Base-by-base conservation (phyloP, 305 asterid genomes). In the Rubia tinctorum region DNA sequence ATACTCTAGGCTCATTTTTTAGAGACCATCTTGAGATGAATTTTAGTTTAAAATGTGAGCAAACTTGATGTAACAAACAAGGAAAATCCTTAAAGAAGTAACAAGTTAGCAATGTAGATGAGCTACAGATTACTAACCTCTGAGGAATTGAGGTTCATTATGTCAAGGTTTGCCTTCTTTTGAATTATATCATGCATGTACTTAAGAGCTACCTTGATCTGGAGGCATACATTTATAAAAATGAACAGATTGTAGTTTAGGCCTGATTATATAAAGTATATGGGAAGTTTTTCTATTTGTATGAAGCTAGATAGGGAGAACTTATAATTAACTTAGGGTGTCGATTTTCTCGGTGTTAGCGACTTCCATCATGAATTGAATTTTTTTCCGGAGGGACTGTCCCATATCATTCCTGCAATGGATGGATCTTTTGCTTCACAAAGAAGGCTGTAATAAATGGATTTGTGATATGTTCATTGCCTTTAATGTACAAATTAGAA, bases 371-470 rank as follows among this genome's bases (percentile, higher is more conserved):
- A 94, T 94, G 91, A 93, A 88, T 87, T 83, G 84, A 89, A 94
- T 84, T 91, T 85, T 78, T 91, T 94, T 73, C 98, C 89, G 89
- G 91, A 94, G 74, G 98, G 98, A 80, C 99, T 94, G 82, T 94
- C 99, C 85, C 91, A 80, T 84, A 94, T 98, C 93, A 94, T 91
- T 83, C 99, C 99, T 78, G 98, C 99, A 77, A 94, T 88, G 71
- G 99, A 94, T 79, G 99, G 99, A 77, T 94, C 99, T 85, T 91
- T 97, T 17, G 99, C 97, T 82, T 96, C 99, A 81, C 91, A 94
- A 68, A 94, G 95, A 84, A 94, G 96, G 87, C 99, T 94, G 91
- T 86, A 27, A 2, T 27, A 27, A 27, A 27, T 27, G 2, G 30
- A 27, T 27, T 27, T 1, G 30, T 27, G 1, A 27, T 27, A 27